Evolutionary conservation across 306 rosid species (phyloP).

Genomic region (Corylus heterophylla): DNA sequence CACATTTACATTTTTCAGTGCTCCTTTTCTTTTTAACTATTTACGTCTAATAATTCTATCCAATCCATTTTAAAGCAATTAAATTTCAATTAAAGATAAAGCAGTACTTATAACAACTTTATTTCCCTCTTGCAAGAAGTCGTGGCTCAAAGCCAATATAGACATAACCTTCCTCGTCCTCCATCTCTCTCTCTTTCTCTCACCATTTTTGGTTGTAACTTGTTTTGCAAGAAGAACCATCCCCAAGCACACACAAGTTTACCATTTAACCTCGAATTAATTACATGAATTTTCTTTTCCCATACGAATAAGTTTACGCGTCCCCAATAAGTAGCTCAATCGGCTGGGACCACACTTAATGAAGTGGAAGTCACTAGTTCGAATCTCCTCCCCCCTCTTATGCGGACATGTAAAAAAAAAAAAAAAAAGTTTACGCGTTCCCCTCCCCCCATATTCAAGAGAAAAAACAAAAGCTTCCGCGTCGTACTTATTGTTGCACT

Average conservation of each 20-base stretch:
- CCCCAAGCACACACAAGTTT: conserved; percentile 24
- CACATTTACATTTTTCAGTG: background rate
- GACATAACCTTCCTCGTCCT: no score
- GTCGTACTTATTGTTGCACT: background rate
- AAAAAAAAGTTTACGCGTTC: no score
- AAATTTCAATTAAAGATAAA: conserved; percentile 30
- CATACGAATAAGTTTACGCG: no score
- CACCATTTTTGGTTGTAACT: conserved; percentile 24
- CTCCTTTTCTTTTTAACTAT: conserved; percentile 4
- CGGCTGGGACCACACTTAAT: no score
- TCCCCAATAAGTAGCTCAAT: no score
- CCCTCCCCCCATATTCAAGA: no score
- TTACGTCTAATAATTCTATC: background rate
- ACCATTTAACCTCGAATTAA: conserved; percentile 25
- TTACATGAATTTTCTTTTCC: conserved; percentile 4
- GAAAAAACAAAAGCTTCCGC: no score
- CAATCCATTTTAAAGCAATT: conserved; percentile 6
- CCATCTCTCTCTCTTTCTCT: conserved; percentile 9
- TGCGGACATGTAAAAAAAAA: no score
- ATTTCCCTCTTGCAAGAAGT: no score
- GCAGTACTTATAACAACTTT: background rate
- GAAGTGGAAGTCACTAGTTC: no score
- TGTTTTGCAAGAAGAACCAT: conserved; percentile 30
- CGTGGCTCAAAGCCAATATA: no score
- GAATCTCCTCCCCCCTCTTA: no score